Evolutionary conservation across 148 eudicot species (phyloP).

Genomic region (Vaccinium macrocarpon): DNA sequence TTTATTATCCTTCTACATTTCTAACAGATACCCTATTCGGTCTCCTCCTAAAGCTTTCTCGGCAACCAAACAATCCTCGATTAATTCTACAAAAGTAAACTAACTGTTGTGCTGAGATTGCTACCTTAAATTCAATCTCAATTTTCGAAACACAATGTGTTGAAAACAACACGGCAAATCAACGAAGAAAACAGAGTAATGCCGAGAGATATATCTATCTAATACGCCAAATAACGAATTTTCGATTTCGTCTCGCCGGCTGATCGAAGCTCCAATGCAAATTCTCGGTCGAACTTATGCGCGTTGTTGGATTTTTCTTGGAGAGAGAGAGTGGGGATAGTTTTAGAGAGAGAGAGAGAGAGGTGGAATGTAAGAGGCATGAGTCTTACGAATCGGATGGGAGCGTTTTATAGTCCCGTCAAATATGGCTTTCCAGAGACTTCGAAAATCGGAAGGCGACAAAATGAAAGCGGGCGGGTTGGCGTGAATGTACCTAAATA

Average conservation of each 20-base stretch:
- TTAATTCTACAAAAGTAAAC: neutral
- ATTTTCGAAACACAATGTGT: neutral
- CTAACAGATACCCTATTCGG: neutral
- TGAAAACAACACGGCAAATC: neutral
- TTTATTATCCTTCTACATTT: neutral
- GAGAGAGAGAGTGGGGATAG: neutral
- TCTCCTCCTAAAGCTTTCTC: neutral
- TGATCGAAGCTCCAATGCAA: constrained; percentile 6
- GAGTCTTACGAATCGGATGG: neutral
- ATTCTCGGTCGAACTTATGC: neutral
- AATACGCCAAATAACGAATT: constrained; percentile 20
- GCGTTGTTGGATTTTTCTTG: neutral
- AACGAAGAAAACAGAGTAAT: neutral
- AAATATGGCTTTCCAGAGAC: neutral
- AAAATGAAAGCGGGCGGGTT: neutral
- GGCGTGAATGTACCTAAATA: neutral
- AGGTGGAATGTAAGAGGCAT: neutral
- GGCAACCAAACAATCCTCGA: neutral
- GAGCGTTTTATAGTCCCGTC: neutral
- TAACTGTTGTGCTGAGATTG: neutral
- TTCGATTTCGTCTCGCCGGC: constrained; percentile 9
- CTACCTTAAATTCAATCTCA: constrained; percentile 9
- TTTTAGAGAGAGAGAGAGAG: constrained; percentile 5
- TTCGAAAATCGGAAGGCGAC: neutral
- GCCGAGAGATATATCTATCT: constrained; percentile 2